Base-by-base conservation (phyloP, 164 flowering plant species). In the Taxillus chinensis region DNA sequence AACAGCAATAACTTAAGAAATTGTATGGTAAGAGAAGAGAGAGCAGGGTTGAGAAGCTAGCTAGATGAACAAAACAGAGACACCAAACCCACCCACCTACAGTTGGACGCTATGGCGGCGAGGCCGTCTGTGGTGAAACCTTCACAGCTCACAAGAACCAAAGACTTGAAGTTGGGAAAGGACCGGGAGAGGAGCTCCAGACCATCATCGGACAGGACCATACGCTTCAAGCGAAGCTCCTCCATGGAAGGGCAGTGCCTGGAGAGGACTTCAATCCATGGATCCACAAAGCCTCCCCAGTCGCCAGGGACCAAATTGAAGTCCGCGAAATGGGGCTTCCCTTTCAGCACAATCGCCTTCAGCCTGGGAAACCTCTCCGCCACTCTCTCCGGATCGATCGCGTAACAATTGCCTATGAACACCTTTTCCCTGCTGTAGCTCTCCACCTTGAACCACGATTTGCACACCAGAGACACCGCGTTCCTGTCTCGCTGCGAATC, bases 301-400 rank as follows among this genome's bases (percentile, higher is more conserved):
- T 85, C 97, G 3, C 80, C 83, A 4, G 97, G 96, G 8, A 93
- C 95, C 50, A 93, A 72, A 63, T 86, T 82, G 68, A 85, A 93
- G 72, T 89, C 96, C 11, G 99, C 96, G 54, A 90, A 90, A 70
- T 89, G 97, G 10, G 97, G 97, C 79, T 90, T 93, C 53, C 99
- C 99, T 60, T 89, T 93, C 17, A 90, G 62, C 65, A 74, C 66
- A 60, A 92, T 60, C 2, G 89, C 75, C 64, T 89, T 68, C 39
- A 90, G 51, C 67, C 79, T 84, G 51, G 92, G 90, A 53, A 92
- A 92, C 64, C 98, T 68, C 39, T 73, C 13, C 58, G 79, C 71
- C 65, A 79, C 66, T 49, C 68, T 68, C 48, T 41, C 17, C 2
- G 98, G 97, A 48, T 67, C 75, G 41, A 82, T 83, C 0, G 96